Percentiles rank a stretch among this genome's conserved stretches.
Conservation (phyloP, 75 land plant species). For the Cryptomeria japonica region DNA sequence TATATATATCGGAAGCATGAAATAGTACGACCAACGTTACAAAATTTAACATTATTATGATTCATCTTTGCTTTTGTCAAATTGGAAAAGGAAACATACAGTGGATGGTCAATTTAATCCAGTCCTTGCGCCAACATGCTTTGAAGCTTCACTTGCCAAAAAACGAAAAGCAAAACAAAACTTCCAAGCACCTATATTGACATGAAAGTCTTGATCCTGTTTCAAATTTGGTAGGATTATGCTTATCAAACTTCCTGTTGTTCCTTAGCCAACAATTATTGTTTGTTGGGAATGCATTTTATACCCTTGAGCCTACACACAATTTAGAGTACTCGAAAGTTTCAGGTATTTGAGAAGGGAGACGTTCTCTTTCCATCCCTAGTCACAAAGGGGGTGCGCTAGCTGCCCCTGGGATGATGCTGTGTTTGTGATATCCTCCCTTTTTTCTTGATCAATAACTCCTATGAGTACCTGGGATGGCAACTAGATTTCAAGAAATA, state of each 20-base stretch:
- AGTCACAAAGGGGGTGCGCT: not conserved
- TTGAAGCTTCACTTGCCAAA: not conserved
- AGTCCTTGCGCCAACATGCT: not conserved
- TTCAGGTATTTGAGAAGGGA: not conserved
- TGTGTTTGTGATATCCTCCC: not conserved
- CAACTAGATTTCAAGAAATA: not conserved
- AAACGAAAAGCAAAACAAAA: no score
- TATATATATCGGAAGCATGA: no score
- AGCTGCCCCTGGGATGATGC: not conserved
- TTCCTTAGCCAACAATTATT: not conserved
- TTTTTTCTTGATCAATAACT: not conserved
- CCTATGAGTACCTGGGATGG: not conserved
- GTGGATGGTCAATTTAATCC: not conserved
- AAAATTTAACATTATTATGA: no score
- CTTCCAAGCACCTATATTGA: not conserved
- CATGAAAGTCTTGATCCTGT: not conserved
- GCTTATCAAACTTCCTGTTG: not conserved
- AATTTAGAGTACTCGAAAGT: not conserved
- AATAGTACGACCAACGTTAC: no score
- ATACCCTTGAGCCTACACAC: not conserved
- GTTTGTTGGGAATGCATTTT: not conserved
- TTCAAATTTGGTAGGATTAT: no score
- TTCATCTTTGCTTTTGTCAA: not conserved
- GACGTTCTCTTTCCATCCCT: not conserved
- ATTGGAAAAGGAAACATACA: not conserved